Conservation (phyloP, 805 yeast genomes). For the Pichia ethanolica region DNA sequence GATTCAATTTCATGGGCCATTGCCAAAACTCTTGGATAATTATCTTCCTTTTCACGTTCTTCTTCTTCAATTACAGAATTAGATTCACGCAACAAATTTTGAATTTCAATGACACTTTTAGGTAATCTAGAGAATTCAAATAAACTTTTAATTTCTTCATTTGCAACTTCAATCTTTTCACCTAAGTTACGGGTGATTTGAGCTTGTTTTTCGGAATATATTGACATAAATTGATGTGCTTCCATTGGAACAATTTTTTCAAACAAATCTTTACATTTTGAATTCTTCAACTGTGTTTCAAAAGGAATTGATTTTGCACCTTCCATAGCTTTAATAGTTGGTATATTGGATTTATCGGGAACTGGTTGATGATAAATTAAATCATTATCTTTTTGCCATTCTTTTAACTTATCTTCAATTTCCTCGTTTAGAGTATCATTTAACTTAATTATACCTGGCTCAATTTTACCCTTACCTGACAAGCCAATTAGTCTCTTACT, state of each 20-base stretch:
- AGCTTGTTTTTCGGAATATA: conserved; percentile 87
- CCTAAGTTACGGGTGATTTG: conserved; percentile 62
- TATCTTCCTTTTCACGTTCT: conserved; percentile 22
- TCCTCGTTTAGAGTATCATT: conserved; percentile 8
- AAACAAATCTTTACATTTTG: conserved; percentile 52
- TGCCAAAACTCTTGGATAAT: conserved; percentile 34
- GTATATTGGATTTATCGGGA: conserved; percentile 53
- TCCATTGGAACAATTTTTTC: conserved; percentile 76
- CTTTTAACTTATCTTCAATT: conserved; percentile 24
- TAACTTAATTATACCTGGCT: not conserved
- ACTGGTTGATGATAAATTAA: conserved; percentile 75
- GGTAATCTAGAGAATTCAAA: conserved; percentile 79
- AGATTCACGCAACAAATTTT: conserved; percentile 21
- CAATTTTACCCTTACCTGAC: not conserved
- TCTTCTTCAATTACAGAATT: conserved; percentile 9
- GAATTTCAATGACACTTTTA: conserved; percentile 48
- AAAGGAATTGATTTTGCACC: conserved; percentile 56
- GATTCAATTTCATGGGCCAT: conserved; percentile 29
- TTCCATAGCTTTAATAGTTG: conserved; percentile 61
- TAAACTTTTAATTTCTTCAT: conserved; percentile 71
- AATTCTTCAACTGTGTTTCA: conserved; percentile 40
- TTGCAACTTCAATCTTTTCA: conserved; percentile 68
- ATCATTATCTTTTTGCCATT: conserved; percentile 75
- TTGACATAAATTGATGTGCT: conserved; percentile 80
- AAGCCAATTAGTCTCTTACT: not conserved